Base-by-base conservation (phyloP, 2,329 filamentous ascomycete species). In the Apiospora aurea region DNA sequence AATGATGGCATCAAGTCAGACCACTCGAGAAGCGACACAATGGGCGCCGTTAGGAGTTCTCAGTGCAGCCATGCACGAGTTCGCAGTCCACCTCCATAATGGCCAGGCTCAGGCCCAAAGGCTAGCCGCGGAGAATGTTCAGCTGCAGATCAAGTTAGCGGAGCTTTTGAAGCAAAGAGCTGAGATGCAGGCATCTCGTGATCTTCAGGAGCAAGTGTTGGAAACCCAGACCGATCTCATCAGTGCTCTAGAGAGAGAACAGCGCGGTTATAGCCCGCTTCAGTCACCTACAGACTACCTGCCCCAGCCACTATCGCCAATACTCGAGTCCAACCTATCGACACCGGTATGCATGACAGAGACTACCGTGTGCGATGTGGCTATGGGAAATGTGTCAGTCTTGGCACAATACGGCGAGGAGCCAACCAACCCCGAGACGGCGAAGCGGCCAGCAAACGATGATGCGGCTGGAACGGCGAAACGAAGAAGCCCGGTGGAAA, bases 161-260 rank as follows among this genome's bases (percentile, higher is more conserved):
- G 51, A 57, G 51, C 51, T 57, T 8, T 18, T 57, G 51, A 57
- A 57, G 29, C n/a, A 29, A 29, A 29, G n/a, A 10, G 51, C n/a
- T 10, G 51, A 57, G 51, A 10, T 57, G 21, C 51, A 57, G 51
- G 51, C n/a, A n/a, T 57, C 51, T 26, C 29, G n/a, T 21, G 21
- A 57, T 57, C 21, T 57, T 29, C 51, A 57, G 29, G 51, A 57
- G 29, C 51, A 29, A 21, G 13, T 57, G 29, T 13, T 57, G 51
- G n/a, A 57, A 57, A 57, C 16, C n/a, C 51, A 57, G 21, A 57
- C n/a, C 14, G 51, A 57, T n/a, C 51, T 57, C n/a, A 57, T 57
- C 51, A n/a, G 29, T 24, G 29, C 21, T 18, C 4, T 57, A 29
- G 51, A 57, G 29, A 57, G 18, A 13, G 51, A 57, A 57, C n/a